phyloP scores from a whole-genome alignment of 768 basidiomycete genomes.

The Calvatia gigantea region DNA sequence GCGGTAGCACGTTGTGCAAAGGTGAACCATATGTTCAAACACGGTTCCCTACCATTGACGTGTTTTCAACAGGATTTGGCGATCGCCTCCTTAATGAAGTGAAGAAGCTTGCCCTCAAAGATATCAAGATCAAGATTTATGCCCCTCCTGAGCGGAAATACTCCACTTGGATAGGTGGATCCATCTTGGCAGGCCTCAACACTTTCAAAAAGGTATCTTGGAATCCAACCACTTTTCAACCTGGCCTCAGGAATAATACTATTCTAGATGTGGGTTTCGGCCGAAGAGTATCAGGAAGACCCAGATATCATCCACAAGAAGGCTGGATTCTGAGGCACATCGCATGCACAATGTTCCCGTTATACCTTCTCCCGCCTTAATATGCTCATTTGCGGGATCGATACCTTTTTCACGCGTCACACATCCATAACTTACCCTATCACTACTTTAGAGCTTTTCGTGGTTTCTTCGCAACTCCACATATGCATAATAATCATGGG shows the following conservation, averaged over 20 bases:
- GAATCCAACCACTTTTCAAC: conserved; percentile 7
- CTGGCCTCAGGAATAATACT: conserved; percentile 13
- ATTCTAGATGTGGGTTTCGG: conserved; percentile 96
- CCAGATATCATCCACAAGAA: conserved; percentile 98
- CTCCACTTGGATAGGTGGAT: conserved; percentile 96
- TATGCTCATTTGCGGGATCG: conserved; percentile 5
- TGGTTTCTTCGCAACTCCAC: conserved; percentile 11
- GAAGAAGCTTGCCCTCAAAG: conserved; percentile 92
- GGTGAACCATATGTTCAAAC: conserved; percentile 43
- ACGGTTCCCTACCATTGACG: conserved; percentile 4
- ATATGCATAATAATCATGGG: conserved; percentile 21
- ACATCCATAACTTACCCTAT: conserved; percentile 8
- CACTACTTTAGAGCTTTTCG: conserved; percentile 5
- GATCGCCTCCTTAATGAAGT: conserved; percentile 96
- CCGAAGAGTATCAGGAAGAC: conserved; percentile 99
- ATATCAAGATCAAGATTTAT: conserved; percentile 98
- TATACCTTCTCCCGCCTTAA: conserved; percentile 1
- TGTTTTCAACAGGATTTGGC: conserved; percentile 66
- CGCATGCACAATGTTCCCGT: not conserved
- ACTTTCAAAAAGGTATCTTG: conserved; percentile 90
- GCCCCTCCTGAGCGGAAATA: conserved; percentile 99
- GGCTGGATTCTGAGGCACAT: conserved; percentile 60
- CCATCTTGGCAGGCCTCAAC: conserved; percentile 90
- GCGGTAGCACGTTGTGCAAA: conserved; percentile 93
- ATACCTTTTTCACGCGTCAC: conserved; percentile 10